phyloP scores from a whole-genome alignment of 352 stramenopile genomes.

The Phytopythium helicoides region DNA sequence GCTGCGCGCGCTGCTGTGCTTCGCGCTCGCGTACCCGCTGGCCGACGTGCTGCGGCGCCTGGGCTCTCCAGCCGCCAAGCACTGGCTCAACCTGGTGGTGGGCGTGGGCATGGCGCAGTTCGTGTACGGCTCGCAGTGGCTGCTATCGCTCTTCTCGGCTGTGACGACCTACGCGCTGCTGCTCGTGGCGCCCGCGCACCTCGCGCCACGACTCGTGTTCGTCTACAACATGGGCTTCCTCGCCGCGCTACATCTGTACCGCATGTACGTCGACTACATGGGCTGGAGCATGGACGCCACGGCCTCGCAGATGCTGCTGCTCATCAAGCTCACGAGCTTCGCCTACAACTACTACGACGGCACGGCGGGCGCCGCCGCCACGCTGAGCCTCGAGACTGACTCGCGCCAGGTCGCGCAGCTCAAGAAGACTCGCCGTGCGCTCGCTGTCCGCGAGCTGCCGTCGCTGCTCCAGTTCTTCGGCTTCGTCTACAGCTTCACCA shows the following conservation, averaged over 20 bases:
- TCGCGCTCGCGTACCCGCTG: slow-evolving; percentile 94
- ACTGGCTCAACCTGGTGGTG: slow-evolving; percentile 91
- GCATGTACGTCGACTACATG: slow-evolving; percentile 96
- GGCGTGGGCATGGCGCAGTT: slow-evolving; percentile 94
- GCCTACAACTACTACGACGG: too few relatives aligned
- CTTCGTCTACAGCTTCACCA: slow-evolving; percentile 98
- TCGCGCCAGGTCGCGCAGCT: slow-evolving; percentile 14
- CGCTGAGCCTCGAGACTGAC: slow-evolving; percentile 21
- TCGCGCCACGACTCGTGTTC: slow-evolving; percentile 86
- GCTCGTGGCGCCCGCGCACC: slow-evolving; percentile 42
- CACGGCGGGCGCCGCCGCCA: slow-evolving; percentile 45
- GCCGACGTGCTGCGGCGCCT: slow-evolving; percentile 88
- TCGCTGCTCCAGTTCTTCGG: slow-evolving; percentile 94
- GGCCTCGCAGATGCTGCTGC: slow-evolving; percentile 90
- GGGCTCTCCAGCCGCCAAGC: slow-evolving; percentile 83
- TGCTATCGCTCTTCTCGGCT: slow-evolving; percentile 93
- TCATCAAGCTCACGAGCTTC: slow-evolving; percentile 98
- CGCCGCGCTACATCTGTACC: slow-evolving; percentile 92
- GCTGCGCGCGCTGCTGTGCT: slow-evolving; percentile 85
- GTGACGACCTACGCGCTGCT: slow-evolving; percentile 91
- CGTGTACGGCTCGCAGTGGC: slow-evolving; percentile 90
- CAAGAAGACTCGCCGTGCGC: slow-evolving; percentile 37
- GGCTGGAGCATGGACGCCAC: slow-evolving; percentile 88
- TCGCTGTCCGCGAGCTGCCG: slow-evolving; percentile 83
- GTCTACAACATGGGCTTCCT: slow-evolving; percentile 96